phyloP scores from a whole-genome alignment of 208 protist genomes.

The Leishmania guyanensis region DNA sequence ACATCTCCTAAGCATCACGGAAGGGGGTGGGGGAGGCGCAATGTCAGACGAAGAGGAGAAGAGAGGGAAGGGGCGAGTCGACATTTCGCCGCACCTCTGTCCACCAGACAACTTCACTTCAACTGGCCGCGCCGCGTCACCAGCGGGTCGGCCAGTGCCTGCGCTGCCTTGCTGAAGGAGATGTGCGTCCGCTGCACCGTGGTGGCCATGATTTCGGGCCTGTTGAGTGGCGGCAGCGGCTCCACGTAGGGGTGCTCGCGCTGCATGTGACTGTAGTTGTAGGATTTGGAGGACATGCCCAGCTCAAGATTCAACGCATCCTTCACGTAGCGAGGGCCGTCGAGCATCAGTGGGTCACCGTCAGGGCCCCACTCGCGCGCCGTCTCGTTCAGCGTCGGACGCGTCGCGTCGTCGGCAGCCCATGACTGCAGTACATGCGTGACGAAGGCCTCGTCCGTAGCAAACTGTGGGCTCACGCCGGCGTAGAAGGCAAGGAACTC shows the following conservation, averaged over 20 bases:
- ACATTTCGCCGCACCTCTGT: background rate
- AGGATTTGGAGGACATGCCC: constrained; percentile 59
- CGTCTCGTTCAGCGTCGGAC: constrained; percentile 70
- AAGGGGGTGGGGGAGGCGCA: background rate
- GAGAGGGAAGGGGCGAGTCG: background rate
- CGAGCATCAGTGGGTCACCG: constrained; percentile 67
- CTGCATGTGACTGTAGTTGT: constrained; percentile 84
- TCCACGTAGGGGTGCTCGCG: constrained; percentile 65
- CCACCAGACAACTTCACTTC: constrained; percentile 10
- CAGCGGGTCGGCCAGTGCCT: constrained; percentile 54
- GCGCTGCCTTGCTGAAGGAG: constrained; percentile 30
- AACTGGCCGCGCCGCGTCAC: constrained; percentile 54
- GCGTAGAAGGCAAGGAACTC: constrained; percentile 85
- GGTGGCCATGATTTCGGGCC: constrained; percentile 59
- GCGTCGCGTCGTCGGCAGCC: constrained; percentile 55
- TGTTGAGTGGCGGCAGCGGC: constrained; percentile 72
- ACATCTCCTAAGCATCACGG: background rate
- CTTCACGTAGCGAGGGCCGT: constrained; percentile 56
- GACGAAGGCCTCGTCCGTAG: constrained; percentile 77
- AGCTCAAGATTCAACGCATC: constrained; percentile 65
- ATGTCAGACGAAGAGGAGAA: background rate
- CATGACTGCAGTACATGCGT: constrained; percentile 68
- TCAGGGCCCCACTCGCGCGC: constrained; percentile 66
- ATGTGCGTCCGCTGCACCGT: constrained; percentile 51
- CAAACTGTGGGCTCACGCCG: constrained; percentile 54